A percentile compares a stretch with the other conserved stretches of the same genome.
Evolutionary conservation across 176 grass and related monocot genomes (phyloP).

Genomic region (sorghum (Sorghum bicolor)): Sorghum_bicolor_NCBIv3 NC_012873.2:51313501-51314000

Average conservation of each 20-base stretch:
- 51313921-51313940: conserved; percentile 74
- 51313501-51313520: background rate
- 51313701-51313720: background rate
- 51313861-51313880: conserved; percentile 96
- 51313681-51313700: background rate
- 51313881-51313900: conserved; percentile 90
- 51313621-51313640: background rate
- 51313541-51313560: background rate
- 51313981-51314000: conserved; percentile 88
- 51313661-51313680: background rate
- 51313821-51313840: conserved; percentile 24
- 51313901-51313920: conserved; percentile 91
- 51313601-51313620: background rate
- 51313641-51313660: background rate
- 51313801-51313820: background rate
- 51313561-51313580: background rate
- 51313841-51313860: conserved; percentile 86
- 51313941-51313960: conserved; percentile 73
- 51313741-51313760: background rate
- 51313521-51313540: no score
- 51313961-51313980: conserved; percentile 97
- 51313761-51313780: background rate
- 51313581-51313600: background rate
- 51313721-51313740: background rate
- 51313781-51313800: background rate